Base-by-base conservation (phyloP, 169 alveolate genomes). In the Plasmodium sp. region DNA sequence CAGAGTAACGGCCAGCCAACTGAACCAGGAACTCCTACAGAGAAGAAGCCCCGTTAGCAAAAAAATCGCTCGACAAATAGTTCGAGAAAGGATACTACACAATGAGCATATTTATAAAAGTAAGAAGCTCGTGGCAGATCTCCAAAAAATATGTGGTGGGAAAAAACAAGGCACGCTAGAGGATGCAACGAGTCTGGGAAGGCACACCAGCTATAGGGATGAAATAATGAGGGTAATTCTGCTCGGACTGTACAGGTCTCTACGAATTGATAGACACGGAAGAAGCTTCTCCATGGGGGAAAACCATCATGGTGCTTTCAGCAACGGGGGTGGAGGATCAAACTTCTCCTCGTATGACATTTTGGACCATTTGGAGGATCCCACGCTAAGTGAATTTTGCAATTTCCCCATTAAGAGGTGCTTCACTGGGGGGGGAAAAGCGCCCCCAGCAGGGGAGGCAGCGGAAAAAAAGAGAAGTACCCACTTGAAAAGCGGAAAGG, bases 11-110 rank as follows among this genome's bases (percentile, higher is more conserved):
- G 39, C 16, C 27, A 83, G 73, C 41, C 62, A 83, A n/a, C 12
- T 83, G 73, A 73, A 83, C n/a, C 18, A 83, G 9, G 73, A 31
- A 43, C 43, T 83, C 12, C 16, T 83, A 56, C 72, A 34, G 9
- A 83, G 39, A 34, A 83, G 43, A 58, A 83, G 73, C 58, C 56
- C 27, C 41, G 56, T 34, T 83, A 83, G 71, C 7, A 56, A 82
- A 82, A 33, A 82, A 22, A 83, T 33, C 2, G 45, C 31, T 2
- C 14, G 10, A 33, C 18, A 58, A 22, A 56, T 73, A 34, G 58
- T 83, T 18, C 39, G 18, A 33, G 31, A 83, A 54, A 83, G 91
- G 27, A 33, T 31, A 34, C 22, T 14, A 9, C 39, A 2, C 1
- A 83, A 43, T 33, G 91, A 58, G 27, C 73, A 83, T 33, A 10